phyloP scores from a whole-genome alignment of 805 yeast genomes.

The Yarrowia bubula region DNA sequence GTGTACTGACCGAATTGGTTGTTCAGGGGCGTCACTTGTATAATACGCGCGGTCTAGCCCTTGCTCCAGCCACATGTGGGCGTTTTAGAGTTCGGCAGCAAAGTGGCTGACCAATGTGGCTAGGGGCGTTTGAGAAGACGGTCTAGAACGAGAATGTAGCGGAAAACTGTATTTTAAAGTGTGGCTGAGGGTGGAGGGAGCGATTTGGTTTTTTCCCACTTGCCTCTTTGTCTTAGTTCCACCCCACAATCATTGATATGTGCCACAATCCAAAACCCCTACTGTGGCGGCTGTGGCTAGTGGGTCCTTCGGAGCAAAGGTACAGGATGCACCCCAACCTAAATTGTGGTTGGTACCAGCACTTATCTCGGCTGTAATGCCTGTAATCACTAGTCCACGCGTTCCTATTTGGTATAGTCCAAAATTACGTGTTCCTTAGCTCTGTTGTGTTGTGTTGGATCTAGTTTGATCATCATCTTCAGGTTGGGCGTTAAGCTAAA shows the following conservation, averaged over 20 bases:
- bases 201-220: too few species aligned
- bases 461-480: too few species aligned
- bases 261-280: not conserved
- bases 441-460: not conserved
- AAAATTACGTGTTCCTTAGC: too few species aligned
- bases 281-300: constrained; percentile 11
- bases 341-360: not conserved
- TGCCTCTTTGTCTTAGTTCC: too few species aligned
- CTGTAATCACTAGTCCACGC: not conserved
- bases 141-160: not conserved
- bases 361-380: not conserved
- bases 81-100: constrained; percentile 1
- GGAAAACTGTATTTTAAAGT: not conserved
- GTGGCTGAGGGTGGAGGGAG: too few species aligned
- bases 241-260: too few species aligned
- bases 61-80: constrained; percentile 16
- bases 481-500: too few species aligned
- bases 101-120: constrained; percentile 19
- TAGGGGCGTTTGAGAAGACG: not conserved
- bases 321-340: not conserved
- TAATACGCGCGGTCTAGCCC: not conserved
- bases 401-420: not conserved
- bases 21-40: not conserved
- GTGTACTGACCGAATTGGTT: too few species aligned
- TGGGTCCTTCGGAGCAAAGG: constrained; percentile 13